Conservation (phyloP, 345 rosid genomes). For the Linum tenue region DNA sequence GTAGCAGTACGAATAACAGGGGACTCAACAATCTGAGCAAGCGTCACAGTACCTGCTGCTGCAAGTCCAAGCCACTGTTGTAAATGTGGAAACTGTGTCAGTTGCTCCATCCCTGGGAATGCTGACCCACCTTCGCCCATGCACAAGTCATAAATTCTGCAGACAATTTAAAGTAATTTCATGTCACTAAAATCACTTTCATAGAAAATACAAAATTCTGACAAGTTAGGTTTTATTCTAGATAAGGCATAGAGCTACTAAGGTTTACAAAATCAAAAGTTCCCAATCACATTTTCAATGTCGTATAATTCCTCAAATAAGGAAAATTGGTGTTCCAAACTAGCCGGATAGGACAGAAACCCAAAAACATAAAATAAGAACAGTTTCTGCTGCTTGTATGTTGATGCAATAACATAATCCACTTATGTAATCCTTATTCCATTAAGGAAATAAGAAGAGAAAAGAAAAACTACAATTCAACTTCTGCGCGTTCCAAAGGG, state of each 20-base stretch:
- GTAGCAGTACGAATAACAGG: conserved; percentile 80
- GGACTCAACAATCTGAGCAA: conserved; percentile 83
- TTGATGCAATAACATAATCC: neutral
- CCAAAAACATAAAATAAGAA: neutral
- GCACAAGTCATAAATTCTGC: conserved; percentile 83
- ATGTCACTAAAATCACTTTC: neutral
- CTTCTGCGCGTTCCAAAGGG: neutral
- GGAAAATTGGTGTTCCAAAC: no score
- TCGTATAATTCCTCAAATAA: no score
- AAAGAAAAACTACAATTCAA: neutral
- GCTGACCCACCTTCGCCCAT: conserved; percentile 49
- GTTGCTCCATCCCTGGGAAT: conserved; percentile 65
- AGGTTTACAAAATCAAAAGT: no score
- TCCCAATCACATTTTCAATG: no score
- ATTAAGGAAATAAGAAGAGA: no score
- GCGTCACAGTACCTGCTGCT: conserved; percentile 68
- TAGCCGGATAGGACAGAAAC: no score
- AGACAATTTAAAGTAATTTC: conserved; percentile 3
- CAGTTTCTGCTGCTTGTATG: neutral
- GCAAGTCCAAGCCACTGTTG: conserved; percentile 93
- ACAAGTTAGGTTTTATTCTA: neutral
- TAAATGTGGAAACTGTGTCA: conserved; percentile 75
- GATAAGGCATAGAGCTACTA: neutral
- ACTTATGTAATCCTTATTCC: no score
- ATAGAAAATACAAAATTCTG: neutral